Conservation (phyloP, 352 stramenopile species). For the Phytophthora pinifolia region DNA sequence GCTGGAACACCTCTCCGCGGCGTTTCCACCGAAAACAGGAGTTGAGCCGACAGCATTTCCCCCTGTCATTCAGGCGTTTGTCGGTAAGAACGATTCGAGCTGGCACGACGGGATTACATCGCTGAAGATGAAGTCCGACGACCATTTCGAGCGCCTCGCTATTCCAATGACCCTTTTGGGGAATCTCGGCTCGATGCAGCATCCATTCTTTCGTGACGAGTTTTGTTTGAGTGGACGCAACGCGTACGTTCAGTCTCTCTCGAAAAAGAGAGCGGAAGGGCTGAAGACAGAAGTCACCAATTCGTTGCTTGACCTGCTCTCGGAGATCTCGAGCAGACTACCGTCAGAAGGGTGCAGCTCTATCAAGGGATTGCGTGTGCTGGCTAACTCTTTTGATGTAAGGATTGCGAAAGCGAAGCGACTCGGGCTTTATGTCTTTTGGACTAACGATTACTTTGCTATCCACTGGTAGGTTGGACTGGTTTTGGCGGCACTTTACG, state of each 20-base stretch:
- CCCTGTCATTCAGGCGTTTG: slow-evolving; percentile 18
- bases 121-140: slow-evolving; percentile 21
- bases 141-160: slow-evolving; percentile 38
- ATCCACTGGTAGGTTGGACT: slow-evolving; percentile 37
- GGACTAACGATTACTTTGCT: slow-evolving; percentile 16
- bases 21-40: slow-evolving; percentile 27
- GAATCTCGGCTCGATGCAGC: slow-evolving; percentile 10
- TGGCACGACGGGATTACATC: slow-evolving; percentile 23
- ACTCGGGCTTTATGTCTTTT: slow-evolving; percentile 9
- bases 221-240: slow-evolving; percentile 3
- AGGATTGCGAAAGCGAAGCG: slow-evolving; percentile 10
- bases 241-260: slow-evolving; percentile 35
- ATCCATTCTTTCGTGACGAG: slow-evolving; percentile 11
- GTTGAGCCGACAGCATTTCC: slow-evolving; percentile 23
- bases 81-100: slow-evolving; percentile 8
- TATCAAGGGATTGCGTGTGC: slow-evolving; percentile 31
- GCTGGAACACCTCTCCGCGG: slow-evolving; percentile 23
- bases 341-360: slow-evolving; percentile 26
- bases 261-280: slow-evolving; percentile 19
- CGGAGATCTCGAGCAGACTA: slow-evolving; percentile 40
- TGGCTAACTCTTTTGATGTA: slow-evolving; percentile 47
- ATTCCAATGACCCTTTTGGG: slow-evolving; percentile 24
- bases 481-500: slow-evolving; percentile 41
- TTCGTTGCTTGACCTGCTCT: slow-evolving; percentile 42
- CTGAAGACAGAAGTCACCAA: slow-evolving; percentile 32